phyloP scores from a whole-genome alignment of 768 basidiomycete genomes.

The Pisolithus orientalis region DNA sequence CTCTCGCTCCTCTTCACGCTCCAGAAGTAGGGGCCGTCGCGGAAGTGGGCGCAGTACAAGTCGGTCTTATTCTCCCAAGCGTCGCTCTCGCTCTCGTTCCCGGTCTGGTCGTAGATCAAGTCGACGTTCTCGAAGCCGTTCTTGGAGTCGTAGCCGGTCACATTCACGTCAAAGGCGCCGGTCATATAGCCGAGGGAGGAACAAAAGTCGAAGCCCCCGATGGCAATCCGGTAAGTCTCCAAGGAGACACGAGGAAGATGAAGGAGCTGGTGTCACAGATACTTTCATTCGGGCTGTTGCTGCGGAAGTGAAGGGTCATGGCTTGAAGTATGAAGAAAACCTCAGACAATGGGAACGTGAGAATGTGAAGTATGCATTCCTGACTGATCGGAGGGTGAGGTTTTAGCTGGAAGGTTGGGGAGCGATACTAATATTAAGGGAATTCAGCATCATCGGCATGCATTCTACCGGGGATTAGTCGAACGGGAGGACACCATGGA shows the following conservation, averaged over 20 bases:
- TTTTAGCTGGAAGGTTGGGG: slow-evolving; percentile 1
- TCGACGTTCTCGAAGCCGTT: slow-evolving; percentile 45
- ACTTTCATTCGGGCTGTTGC: slow-evolving; percentile 86
- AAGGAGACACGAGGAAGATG: slow-evolving; percentile 45
- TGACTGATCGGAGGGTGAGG: slow-evolving; percentile 50
- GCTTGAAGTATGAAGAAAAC: slow-evolving; percentile 64
- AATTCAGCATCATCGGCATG: slow-evolving; percentile 61
- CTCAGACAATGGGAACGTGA: slow-evolving; percentile 70
- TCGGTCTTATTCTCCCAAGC: slow-evolving; percentile 27
- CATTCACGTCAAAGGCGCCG: slow-evolving; percentile 30
- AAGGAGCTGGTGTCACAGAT: slow-evolving; percentile 55
- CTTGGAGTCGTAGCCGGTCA: slow-evolving; percentile 40
- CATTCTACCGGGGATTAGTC: slow-evolving; percentile 63
- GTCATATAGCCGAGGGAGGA: slow-evolving; percentile 35
- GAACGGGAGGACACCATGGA: slow-evolving; percentile 49
- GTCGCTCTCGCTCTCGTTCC: slow-evolving; percentile 29
- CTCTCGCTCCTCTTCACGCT: slow-evolving; percentile 29
- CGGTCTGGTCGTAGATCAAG: slow-evolving; percentile 33
- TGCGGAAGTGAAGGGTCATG: slow-evolving; percentile 77
- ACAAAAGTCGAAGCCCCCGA: slow-evolving; percentile 43
- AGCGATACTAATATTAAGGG: not conserved
- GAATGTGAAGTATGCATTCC: slow-evolving; percentile 80
- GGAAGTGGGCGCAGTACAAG: slow-evolving; percentile 20
- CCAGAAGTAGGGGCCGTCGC: slow-evolving; percentile 24
- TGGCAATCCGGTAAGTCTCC: slow-evolving; percentile 30